Base-by-base conservation (phyloP, 2,329 filamentous ascomycete genomes). In the Trichoderma sp. region DNA sequence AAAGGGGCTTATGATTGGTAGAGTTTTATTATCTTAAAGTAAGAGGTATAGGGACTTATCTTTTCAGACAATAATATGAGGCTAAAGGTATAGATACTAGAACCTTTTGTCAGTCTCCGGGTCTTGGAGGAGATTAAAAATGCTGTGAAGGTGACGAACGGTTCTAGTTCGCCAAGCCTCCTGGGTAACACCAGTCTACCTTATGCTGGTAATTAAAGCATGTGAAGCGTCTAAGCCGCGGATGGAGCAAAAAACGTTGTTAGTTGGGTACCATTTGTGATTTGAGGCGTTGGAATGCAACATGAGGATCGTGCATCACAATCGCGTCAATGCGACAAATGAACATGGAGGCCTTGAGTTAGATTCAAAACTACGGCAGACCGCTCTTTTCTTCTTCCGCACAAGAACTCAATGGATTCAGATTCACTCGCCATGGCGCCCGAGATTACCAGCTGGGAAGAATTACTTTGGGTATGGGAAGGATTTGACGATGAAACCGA, bases 341-440 rank as follows among this genome's bases (percentile, higher is more conserved):
- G 15, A 43, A 8, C 36, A n/a, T 43, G 15, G 1, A 43, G 36
- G 3, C 36, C 36, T 43, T 43, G 15, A 3, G 36, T 43, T 43
- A 4, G 7, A 9, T n/a, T n/a, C 0, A 43, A 17, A 43, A 0
- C 36, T 7, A 9, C 0, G 0, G 3, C 36, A 43, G 36, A 43
- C 36, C 36, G 15, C 36, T 43, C 36, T 43, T 43, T 43, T 43
- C 36, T 4, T 43, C 36, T n/a, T 39, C 6, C 6, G 6, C 36
- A 4, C 7, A 0, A 43, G 15, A 43, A 9, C 7, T n/a, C 6
- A 17, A 43, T 43, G 15, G 3, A 17, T 43, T 1, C 43, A 12
- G n/a, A 47, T 47, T 47, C 43, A 47, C 8, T 47, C 17, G 8
- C 17, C 4, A 47, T 47, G n/a, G n/a, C 43, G 4, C 9, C 43